Evolutionary conservation across 1,139 yeast genomes (phyloP).

Genomic region (Sugiyamaella grinbergsii): DNA sequence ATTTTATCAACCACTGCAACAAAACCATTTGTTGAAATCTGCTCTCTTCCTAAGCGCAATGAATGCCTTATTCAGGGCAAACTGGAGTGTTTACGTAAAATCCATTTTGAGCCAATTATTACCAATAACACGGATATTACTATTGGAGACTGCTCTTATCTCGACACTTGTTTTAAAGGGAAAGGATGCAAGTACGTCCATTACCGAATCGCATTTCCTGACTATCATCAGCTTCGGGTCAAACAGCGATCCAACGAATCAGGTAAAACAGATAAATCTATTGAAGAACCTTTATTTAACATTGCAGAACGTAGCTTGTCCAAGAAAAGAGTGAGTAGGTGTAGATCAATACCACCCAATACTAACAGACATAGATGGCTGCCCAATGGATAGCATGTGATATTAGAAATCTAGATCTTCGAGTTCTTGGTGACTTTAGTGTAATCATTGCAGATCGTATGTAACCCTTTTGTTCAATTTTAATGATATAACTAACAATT

Average conservation of each 20-base stretch:
- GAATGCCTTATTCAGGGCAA: conserved; percentile 39
- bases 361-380: conserved; percentile 44
- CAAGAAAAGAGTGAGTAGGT: conserved; percentile 8
- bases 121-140: conserved; percentile 57
- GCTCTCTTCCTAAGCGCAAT: conserved; percentile 27
- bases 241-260: background rate
- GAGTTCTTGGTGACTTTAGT: conserved; percentile 75
- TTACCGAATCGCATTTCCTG: conserved; percentile 53
- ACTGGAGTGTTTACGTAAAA: conserved; percentile 34
- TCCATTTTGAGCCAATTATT: conserved; percentile 41
- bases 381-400: conserved; percentile 90
- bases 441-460: conserved; percentile 79
- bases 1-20: conserved; percentile 20
- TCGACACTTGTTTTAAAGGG: conserved; percentile 90
- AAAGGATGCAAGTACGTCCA: conserved; percentile 80
- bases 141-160: conserved; percentile 91
- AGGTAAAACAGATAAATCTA: background rate
- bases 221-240: conserved; percentile 11
- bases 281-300: background rate
- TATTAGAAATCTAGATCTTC: conserved; percentile 68
- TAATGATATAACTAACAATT: conserved; percentile 2
- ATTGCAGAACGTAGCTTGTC: conserved; percentile 1
- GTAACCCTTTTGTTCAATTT: conserved; percentile 32
- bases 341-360: background rate
- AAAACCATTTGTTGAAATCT: conserved; percentile 29